phyloP scores from a whole-genome alignment of 2,329 filamentous ascomycete species.

The Apiospora rasikravindrae region DNA sequence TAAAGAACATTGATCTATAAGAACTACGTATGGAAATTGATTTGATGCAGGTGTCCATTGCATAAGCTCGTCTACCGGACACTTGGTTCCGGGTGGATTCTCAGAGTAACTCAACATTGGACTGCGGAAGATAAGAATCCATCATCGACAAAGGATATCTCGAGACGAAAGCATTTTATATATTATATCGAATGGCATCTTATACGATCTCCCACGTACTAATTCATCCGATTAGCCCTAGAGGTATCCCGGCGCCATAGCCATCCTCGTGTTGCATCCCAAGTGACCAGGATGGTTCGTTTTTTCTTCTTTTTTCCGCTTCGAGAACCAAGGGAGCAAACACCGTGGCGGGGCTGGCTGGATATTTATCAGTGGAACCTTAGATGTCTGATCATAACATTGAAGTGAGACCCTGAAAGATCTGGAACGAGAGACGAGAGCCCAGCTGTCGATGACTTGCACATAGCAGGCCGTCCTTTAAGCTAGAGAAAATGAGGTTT shows the following conservation, averaged over 20 bases:
- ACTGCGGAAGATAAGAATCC: not conserved
- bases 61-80: not conserved
- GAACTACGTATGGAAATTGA: not conserved
- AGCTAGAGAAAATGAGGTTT: too few relatives aligned
- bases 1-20: not conserved
- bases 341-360: not conserved
- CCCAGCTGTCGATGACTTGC: not conserved
- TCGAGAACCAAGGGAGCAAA: not conserved
- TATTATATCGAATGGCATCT: not conserved
- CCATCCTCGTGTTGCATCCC: not conserved
- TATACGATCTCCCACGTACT: not conserved
- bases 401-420: not conserved
- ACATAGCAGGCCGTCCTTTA: too few relatives aligned
- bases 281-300: not conserved
- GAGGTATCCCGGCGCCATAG: not conserved
- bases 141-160: not conserved
- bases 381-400: not conserved
- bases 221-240: not conserved
- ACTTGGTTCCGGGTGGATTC: slow-evolving; percentile 4
- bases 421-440: not conserved
- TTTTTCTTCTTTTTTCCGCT: not conserved
- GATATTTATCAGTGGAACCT: slow-evolving; percentile 13
- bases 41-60: not conserved
- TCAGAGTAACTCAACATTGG: not conserved
- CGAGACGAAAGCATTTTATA: not conserved